Conservation (phyloP, 2,329 filamentous ascomycete species). For the Alternaria ethzedia region DNA sequence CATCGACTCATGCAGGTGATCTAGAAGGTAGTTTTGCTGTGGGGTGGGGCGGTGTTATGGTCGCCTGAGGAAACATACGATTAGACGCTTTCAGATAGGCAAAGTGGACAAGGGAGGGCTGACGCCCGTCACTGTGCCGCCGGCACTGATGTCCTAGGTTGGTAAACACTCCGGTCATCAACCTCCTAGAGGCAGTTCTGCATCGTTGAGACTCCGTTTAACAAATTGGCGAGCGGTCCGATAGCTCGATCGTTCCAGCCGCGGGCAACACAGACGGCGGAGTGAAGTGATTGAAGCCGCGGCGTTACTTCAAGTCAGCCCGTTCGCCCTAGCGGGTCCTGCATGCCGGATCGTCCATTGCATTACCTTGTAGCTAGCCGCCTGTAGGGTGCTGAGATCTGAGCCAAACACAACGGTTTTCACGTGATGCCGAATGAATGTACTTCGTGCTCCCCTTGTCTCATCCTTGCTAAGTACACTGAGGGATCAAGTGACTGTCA, state of each 20-base stretch:
- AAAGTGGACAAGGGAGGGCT: not conserved
- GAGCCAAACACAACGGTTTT: not conserved
- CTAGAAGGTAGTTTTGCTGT: slow-evolving; percentile 4
- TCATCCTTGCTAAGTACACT: slow-evolving; percentile 1
- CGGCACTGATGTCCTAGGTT: slow-evolving; percentile 8
- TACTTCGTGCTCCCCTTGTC: slow-evolving; percentile 1
- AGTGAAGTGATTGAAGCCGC: not conserved
- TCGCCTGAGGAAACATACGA: slow-evolving; percentile 18
- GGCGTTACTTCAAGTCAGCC: not conserved
- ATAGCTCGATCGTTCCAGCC: slow-evolving; percentile 5
- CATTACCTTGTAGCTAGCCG: not conserved
- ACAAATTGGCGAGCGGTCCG: slow-evolving; percentile 2
- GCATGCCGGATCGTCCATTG: not conserved
- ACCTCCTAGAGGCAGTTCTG: slow-evolving; percentile 1
- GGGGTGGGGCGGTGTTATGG: slow-evolving; percentile 17
- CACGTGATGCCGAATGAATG: not conserved
- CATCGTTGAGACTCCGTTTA: not conserved
- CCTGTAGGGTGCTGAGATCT: not conserved
- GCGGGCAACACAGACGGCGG: not conserved
- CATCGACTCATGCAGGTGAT: slow-evolving; percentile 9
- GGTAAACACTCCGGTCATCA: slow-evolving; percentile 7
- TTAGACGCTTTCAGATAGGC: slow-evolving; percentile 6
- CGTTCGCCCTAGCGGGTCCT: not conserved
- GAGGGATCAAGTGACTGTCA: slow-evolving; percentile 35
- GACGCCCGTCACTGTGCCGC: slow-evolving; percentile 8